Evolutionary conservation across 2,329 filamentous ascomycete genomes (phyloP).

Genomic region (Colletotrichum melonis): DNA sequence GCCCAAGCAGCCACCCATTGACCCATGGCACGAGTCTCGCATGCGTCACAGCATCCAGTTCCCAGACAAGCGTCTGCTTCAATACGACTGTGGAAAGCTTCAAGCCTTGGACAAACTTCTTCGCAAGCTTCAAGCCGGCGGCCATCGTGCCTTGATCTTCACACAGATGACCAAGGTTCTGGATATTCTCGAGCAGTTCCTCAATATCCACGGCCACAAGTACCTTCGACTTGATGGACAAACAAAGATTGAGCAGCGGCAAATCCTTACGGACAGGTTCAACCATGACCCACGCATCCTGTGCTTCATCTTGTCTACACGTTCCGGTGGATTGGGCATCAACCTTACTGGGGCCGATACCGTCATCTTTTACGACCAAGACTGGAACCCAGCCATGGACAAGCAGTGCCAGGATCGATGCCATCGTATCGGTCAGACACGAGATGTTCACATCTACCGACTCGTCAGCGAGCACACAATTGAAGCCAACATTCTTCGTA

Average conservation of each 20-base stretch:
- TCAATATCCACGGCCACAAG: conserved; percentile 97
- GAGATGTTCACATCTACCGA: conserved; percentile 97
- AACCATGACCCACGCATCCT: conserved; percentile 94
- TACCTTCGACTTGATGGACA: conserved; percentile 97
- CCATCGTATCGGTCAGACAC: conserved; percentile 96
- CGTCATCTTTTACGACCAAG: conserved; percentile 98
- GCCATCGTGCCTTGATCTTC: conserved; percentile 96
- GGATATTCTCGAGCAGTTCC: conserved; percentile 95
- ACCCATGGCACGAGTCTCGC: conserved; percentile 93
- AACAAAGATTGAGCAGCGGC: conserved; percentile 94
- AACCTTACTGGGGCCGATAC: conserved; percentile 97
- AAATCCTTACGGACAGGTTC: conserved; percentile 95
- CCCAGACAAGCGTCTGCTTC: conserved; percentile 93
- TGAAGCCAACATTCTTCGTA: conserved; percentile 96
- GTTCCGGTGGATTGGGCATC: conserved; percentile 94
- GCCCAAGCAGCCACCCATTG: conserved; percentile 67
- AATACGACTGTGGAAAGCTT: conserved; percentile 97
- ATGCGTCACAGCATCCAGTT: conserved; percentile 96
- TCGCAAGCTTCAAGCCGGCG: conserved; percentile 86
- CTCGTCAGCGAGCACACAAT: conserved; percentile 95
- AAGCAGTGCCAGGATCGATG: conserved; percentile 98
- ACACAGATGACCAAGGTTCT: conserved; percentile 99
- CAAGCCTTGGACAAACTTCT: conserved; percentile 89
- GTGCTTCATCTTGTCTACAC: conserved; percentile 94
- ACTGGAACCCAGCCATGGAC: conserved; percentile 99